These are phyloP conservation scores for Alternaria consortialis DNA, from an alignment of 2,329 filamentous ascomycete species.

Conservation along the genomic window DNA sequence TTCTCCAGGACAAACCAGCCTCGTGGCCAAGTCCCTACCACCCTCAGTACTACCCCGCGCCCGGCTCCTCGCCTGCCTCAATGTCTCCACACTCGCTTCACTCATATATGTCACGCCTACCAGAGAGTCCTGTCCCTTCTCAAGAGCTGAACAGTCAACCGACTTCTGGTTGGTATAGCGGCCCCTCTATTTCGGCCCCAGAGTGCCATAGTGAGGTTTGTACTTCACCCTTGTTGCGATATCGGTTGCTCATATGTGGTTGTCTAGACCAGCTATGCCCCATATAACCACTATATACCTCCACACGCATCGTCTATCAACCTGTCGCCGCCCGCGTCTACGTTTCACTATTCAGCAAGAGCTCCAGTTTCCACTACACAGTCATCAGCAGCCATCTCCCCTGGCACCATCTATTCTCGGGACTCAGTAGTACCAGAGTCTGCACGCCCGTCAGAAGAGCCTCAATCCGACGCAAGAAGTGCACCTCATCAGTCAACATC, in stretches of 20 bases:
- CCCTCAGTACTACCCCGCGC: constrained; percentile 35
- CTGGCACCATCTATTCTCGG: constrained; percentile 42
- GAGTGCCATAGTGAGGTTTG: constrained; percentile 42
- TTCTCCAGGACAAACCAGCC: constrained; percentile 36
- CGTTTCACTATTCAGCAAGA: constrained; percentile 35
- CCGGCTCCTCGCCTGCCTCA: constrained; percentile 38
- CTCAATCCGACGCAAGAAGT: constrained; percentile 22
- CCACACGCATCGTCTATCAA: constrained; percentile 42
- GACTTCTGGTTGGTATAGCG: constrained; percentile 43
- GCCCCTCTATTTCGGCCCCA: constrained; percentile 40
- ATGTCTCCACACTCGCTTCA: constrained; percentile 47
- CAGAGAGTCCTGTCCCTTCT: constrained; percentile 38
- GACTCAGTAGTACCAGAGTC: constrained; percentile 34
- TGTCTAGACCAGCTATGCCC: constrained; percentile 35
- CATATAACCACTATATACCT: constrained; percentile 46
- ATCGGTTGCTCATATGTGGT: constrained; percentile 19
- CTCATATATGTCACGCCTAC: constrained; percentile 41
- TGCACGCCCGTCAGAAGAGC: constrained; percentile 33
- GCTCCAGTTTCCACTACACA: constrained; percentile 29
- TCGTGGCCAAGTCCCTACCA: constrained; percentile 43
- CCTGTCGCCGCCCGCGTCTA: constrained; percentile 31
- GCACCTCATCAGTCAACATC: constrained; percentile 20
- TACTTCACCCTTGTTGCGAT: constrained; percentile 19
- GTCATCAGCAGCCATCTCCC: constrained; percentile 39
- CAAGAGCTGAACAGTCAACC: constrained; percentile 36